These are phyloP conservation scores for Botrytis galanthina DNA, from an alignment of 2,329 filamentous ascomycete genomes.

Conservation along the genomic window DNA sequence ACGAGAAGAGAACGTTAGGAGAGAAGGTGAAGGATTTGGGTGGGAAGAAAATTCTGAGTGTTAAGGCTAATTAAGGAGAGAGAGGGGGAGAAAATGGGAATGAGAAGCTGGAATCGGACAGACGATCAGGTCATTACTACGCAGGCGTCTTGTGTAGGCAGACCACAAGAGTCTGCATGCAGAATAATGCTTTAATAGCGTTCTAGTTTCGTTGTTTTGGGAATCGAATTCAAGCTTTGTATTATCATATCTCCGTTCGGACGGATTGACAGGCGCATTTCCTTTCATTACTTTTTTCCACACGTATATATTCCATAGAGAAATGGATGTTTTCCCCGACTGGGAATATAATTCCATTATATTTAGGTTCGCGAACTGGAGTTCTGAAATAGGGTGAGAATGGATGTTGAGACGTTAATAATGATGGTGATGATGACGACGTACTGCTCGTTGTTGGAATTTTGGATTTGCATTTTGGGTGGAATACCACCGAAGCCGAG, in stretches of 20 bases:
- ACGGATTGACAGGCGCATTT: no score
- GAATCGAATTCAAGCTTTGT: not conserved
- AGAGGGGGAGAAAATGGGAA: not conserved
- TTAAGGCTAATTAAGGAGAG: not conserved
- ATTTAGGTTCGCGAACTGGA: not conserved
- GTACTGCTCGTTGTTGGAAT: not conserved
- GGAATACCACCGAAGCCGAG: not conserved
- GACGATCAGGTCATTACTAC: not conserved
- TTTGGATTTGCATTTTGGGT: not conserved
- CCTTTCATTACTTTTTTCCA: not conserved
- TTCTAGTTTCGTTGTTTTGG: not conserved
- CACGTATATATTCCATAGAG: not conserved
- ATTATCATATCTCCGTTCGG: not conserved
- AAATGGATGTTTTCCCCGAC: not conserved
- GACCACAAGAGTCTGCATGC: not conserved
- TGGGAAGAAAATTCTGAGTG: conserved; percentile 54
- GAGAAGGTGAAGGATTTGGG: conserved; percentile 72
- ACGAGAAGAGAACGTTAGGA: conserved; percentile 63
- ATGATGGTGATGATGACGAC: not conserved
- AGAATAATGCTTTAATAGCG: not conserved
- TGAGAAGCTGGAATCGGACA: not conserved
- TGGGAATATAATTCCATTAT: not conserved
- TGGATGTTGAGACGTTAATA: not conserved
- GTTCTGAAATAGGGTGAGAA: not conserved
- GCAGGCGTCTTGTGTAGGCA: not conserved